Evolutionary conservation across 2,329 filamentous ascomycete species (phyloP).

Genomic region (Aspergillus transmontanensis): DNA sequence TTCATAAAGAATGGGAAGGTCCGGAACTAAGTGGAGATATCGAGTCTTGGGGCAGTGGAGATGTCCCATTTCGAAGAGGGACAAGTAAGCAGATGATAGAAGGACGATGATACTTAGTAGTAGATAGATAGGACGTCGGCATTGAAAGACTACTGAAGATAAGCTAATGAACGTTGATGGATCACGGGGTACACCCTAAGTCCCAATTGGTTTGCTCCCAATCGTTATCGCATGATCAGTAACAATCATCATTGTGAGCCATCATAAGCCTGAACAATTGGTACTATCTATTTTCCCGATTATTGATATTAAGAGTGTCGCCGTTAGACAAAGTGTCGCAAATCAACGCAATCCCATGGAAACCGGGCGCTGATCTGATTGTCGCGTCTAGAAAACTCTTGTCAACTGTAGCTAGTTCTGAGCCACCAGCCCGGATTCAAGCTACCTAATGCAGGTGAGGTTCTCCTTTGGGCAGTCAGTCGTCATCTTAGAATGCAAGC

Average conservation of each 20-base stretch:
- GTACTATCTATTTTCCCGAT: background rate
- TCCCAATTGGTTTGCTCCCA: background rate
- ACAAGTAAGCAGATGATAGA: background rate
- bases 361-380: background rate
- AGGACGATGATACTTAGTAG: background rate
- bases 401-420: background rate
- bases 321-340: background rate
- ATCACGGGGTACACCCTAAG: background rate
- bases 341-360: background rate
- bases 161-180: background rate
- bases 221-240: background rate
- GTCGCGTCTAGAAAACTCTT: background rate
- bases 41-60: background rate
- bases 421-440: background rate
- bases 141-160: background rate
- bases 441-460: background rate
- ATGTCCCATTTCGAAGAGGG: background rate
- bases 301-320: background rate
- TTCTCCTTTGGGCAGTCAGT: background rate
- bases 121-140: slow-evolving; percentile 1
- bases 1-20: background rate
- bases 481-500: slow-evolving; percentile 1
- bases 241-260: slow-evolving; percentile 9
- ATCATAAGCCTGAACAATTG: slow-evolving; percentile 1
- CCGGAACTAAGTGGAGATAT: background rate